Evolutionary conservation across 176 grass and related monocot species (phyloP), one percentile per base, ranked within the genome.

Genomic region (Oropetium thomaeum): DNA sequence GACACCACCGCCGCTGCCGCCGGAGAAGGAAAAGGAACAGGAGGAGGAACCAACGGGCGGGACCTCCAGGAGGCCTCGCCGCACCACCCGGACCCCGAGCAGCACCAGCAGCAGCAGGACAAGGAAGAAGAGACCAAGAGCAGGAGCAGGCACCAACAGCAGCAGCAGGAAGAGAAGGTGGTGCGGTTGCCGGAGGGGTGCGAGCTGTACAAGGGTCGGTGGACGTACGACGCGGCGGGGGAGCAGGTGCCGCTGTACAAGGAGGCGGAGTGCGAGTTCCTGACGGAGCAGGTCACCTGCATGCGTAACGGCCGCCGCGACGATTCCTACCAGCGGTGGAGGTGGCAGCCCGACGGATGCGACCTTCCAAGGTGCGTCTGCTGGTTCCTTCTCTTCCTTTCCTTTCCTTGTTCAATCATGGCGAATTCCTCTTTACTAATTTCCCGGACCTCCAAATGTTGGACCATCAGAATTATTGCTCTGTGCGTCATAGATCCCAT

Each of bases 231-330:
- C 87, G 85, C 75, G 13, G 71, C 38, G 26, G 82, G 69, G 6
- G 41, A 45, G 22, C 82, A 67, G 32, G 63, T 58, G 71, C 84
- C 84, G 65, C 57, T 97, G 48, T 97, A 97, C 81, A 87, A 87
- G 70, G 94, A 97, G 65, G 32, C 45, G 7, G 69, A 93, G 73
- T 97, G 94, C 81, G 88, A 91, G 74, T 97, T 91, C 82, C 86
- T 97, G 16, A 97, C 94, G 20, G 94, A 97, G 90, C 94, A 97
- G 81, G 94, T 97, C 12, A 97, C 94, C 48, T 97, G 94, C 86
- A 97, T 97, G 88, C 84, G 94, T 65, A 97, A 97, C 71, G 94
- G 94, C 57, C 86, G 94, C 65, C 85, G 77, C 70, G 79, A 93
- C 82, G 94, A 93, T 78, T 73, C 77, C 19, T 91, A 88, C 72